Conservation (phyloP, 352 stramenopile genomes). For the Elongisporangium senticosum region DNA sequence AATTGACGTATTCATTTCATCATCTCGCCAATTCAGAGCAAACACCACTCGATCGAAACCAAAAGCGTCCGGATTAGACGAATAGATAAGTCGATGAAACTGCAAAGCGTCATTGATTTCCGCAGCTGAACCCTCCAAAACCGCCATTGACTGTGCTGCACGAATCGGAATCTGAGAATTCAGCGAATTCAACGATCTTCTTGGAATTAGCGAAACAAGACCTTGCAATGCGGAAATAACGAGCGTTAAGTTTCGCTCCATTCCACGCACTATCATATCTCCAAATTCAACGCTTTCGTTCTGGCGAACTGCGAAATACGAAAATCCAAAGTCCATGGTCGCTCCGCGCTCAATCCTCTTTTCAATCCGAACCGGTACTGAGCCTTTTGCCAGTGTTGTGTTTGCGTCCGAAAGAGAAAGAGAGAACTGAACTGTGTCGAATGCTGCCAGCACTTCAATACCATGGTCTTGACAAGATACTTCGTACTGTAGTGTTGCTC, state of each 20-base stretch:
- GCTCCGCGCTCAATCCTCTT: conserved; percentile 3
- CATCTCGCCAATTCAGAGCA: conserved; percentile 8
- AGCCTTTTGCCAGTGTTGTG: conserved; percentile 4
- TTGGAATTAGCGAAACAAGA: not conserved
- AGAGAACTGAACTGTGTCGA: conserved; percentile 13
- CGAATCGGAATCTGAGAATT: conserved; percentile 1
- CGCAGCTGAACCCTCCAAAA: conserved; percentile 9
- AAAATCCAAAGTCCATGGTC: conserved; percentile 10
- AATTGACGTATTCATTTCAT: conserved; percentile 5
- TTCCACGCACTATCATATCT: conserved; percentile 8
- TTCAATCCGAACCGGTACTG: conserved; percentile 3
- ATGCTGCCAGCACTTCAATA: not conserved
- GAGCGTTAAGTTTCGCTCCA: conserved; percentile 6
- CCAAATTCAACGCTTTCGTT: conserved; percentile 8
- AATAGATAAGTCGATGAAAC: conserved; percentile 8
- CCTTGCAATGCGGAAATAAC: not conserved
- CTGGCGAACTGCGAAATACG: conserved; percentile 8
- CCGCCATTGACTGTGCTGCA: conserved; percentile 8
- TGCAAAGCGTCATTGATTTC: conserved; percentile 4
- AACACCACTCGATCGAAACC: conserved; percentile 13
- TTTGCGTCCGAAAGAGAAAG: not conserved
- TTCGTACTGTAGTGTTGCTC: conserved; percentile 3
- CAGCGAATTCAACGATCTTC: not conserved
- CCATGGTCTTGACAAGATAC: conserved; percentile 1
- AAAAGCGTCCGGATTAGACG: conserved; percentile 3